A percentile compares a stretch with the other conserved stretches of the same genome.
These are phyloP conservation scores for Nemania sp. DNA, from an alignment of 2,329 filamentous ascomycete species.

Conservation along the genomic window DNA sequence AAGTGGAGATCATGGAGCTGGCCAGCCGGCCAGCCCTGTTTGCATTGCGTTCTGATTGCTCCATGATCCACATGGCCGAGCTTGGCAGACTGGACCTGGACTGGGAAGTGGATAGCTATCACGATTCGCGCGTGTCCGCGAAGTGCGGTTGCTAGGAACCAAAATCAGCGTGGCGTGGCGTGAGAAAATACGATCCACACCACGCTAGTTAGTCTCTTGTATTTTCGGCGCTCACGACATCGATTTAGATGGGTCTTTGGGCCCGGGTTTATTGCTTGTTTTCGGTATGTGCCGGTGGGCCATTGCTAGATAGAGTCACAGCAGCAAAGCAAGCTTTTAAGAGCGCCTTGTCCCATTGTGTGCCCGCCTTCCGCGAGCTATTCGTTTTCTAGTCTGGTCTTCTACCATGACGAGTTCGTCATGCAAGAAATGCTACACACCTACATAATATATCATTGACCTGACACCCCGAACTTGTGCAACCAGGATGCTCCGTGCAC, in stretches of 20 bases:
- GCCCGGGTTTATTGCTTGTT: slow-evolving; percentile 4
- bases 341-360: slow-evolving; percentile 6
- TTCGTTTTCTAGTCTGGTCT: slow-evolving; percentile 13
- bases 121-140: neutral
- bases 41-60: slow-evolving; percentile 8
- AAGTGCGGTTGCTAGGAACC: neutral
- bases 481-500: slow-evolving; percentile 8
- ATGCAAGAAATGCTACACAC: slow-evolving; percentile 20
- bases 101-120: slow-evolving; percentile 16
- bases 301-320: slow-evolving; percentile 1
- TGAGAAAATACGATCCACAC: slow-evolving; percentile 15
- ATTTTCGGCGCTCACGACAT: too few species aligned
- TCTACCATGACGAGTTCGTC: slow-evolving; percentile 17
- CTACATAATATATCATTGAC: slow-evolving; percentile 20
- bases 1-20: too few species aligned
- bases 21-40: slow-evolving; percentile 7
- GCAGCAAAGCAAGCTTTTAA: slow-evolving; percentile 8
- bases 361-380: too few species aligned
- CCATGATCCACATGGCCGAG: slow-evolving; percentile 14
- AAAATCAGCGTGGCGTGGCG: slow-evolving; percentile 12
- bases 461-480: slow-evolving; percentile 13
- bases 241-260: slow-evolving; percentile 6
- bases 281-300: slow-evolving; percentile 14
- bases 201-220: slow-evolving; percentile 6
- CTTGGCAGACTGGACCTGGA: slow-evolving; percentile 13